Evolutionary conservation across 139 green algal species (phyloP).

Genomic region (Chlamydomonas eustigma): DNA sequence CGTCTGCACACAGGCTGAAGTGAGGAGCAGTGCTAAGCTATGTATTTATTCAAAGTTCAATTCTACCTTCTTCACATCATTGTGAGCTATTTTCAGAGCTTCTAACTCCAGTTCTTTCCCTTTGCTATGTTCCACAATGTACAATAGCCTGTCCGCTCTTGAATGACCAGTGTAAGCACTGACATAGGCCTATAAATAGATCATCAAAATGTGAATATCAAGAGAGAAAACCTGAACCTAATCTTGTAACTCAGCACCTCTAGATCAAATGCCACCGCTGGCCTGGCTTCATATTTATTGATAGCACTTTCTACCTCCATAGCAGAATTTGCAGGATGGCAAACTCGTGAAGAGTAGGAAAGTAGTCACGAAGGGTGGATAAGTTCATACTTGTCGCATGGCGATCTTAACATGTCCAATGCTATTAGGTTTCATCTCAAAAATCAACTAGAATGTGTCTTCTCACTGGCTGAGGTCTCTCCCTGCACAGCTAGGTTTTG

Average conservation of each 20-base stretch:
- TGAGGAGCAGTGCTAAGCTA: too few species aligned
- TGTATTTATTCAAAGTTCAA: too few species aligned
- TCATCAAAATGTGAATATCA: not conserved
- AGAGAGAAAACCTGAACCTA: not conserved
- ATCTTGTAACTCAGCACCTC: not conserved
- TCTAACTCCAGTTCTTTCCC: slow-evolving; percentile 65
- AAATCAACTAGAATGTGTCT: too few species aligned
- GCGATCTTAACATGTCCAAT: too few species aligned
- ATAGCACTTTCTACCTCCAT: not conserved
- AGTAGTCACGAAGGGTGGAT: too few species aligned
- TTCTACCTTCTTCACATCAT: slow-evolving; percentile 62
- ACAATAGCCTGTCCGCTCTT: slow-evolving; percentile 67
- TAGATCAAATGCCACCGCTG: not conserved
- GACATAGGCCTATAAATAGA: slow-evolving; percentile 59
- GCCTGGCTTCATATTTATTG: not conserved
- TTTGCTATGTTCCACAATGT: slow-evolving; percentile 56
- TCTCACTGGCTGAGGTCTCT: too few species aligned
- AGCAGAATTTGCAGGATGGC: too few species aligned
- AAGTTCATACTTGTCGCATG: too few species aligned
- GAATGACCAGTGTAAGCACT: slow-evolving; percentile 64
- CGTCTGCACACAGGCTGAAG: slow-evolving; percentile 21
- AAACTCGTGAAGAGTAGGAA: too few species aligned
- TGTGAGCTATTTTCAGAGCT: slow-evolving; percentile 64
- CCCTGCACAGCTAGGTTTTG: too few species aligned
- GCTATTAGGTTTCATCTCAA: too few species aligned